Evolutionary conservation across 805 yeast genomes (phyloP), one percentile per base, ranked within the genome.

Genomic region (Candida railenensis): DNA sequence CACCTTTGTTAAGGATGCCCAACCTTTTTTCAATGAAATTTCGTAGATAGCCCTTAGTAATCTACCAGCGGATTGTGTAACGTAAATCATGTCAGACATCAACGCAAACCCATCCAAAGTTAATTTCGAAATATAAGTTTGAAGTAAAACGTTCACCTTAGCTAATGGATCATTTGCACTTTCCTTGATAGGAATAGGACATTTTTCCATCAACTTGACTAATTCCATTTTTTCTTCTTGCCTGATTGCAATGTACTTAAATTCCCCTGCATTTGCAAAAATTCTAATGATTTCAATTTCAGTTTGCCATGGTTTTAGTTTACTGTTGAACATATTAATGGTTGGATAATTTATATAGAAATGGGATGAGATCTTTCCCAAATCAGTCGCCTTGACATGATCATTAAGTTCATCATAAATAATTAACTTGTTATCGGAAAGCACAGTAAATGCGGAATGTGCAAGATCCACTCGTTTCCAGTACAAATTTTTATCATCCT

Each of bases 11-110:
- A 86, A 62, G 18, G 71, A 60, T 0, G 96, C 76, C 95, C 96
- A 90, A 9, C 77, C 76, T 53, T 83, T 87, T 44, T 76, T 72
- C 40, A 87, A 54, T 8, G 87, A 78, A 30, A 94, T 80, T 58
- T 92, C 97, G 61, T 78, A 82, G 51, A 95, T 77, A 0, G 98
- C 97, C 47, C 97, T 70, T 46, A 91, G 71, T 34, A 94, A 65
- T 59, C 99, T 77, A 2, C 95, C 92, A 1, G 97, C 97, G 36
- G 95, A 89, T 63, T 94, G 98, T 0, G 94, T 87, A 36, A 94
- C 81, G 60, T 88, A 94, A 2, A 89, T 76, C 96, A 91, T 89
- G 69, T 94, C 99, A 0, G 96, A 82, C 77, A 86, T 82, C 49
- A 95, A 66, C 0, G 97, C 97, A 68, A 89, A 88, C 0, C 98